Base-by-base conservation (phyloP, 306 rosid genomes). In the Acacia confusa region DNA sequence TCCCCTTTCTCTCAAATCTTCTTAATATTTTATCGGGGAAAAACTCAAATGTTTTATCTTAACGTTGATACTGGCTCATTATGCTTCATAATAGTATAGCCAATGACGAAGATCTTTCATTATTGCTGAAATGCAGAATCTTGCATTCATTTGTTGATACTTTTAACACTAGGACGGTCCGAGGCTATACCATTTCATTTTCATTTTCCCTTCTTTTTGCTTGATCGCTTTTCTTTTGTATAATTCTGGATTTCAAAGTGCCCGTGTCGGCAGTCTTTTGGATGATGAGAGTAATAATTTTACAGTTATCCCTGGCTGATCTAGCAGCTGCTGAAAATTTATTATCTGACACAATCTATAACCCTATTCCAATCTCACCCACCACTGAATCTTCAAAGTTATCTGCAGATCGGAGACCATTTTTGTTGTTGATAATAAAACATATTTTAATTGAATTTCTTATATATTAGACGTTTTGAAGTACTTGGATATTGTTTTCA, bases 231-330 rank as follows among this genome's bases (percentile, higher is more conserved):
- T 40, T 57, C 0, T 40, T 66, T 3, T 66, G 3, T 9, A 11
- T 25, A 7, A 61, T 48, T 24, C 30, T 82, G 43, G 13, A 45
- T 20, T 58, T 27, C 25, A 24, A 41, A 0, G 1, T 22, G 10
- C 34, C 15, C 4, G 1, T 68, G 4, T 11, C 4, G 16, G 19
- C 53, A 20, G 81, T 85, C 79, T 22, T 60, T 88, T 82, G 96
- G 81, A 82, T 89, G 98, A 92, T 92, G 98, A 94, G 76, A 85
- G 40, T 13, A 60, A 17, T 2, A 78, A 27, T 52, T 78, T 47
- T 81, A 88, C 97, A 94, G 98, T 94, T 92, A 94, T 94, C 97
- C 98, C 98, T 94, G 97, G 78, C 97, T 88, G 96, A 57, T 70
- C 0, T 4, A 76, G 67, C 74, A 47, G 89, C 65, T 94, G 97